A percentile compares a stretch with the other conserved stretches of the same genome.
phyloP scores from a whole-genome alignment of 1,139 yeast species.

The Sugiyamaella japonica region DNA sequence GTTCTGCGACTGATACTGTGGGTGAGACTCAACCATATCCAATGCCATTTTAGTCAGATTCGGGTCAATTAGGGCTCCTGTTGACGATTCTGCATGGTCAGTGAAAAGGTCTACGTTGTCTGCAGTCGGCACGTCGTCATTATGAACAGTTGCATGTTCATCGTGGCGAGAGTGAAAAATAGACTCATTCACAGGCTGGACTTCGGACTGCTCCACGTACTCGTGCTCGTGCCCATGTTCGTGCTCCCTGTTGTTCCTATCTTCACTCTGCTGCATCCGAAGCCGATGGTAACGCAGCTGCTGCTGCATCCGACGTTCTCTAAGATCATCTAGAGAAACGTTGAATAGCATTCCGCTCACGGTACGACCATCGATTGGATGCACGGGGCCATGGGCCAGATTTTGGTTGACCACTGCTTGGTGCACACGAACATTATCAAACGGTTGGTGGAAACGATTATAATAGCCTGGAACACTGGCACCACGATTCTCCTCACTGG shows the following conservation, averaged over 20 bases:
- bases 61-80: conserved; percentile 1
- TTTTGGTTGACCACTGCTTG: neutral
- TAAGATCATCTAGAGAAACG: too few species aligned
- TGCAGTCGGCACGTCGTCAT: conserved; percentile 26
- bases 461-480: neutral
- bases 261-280: neutral
- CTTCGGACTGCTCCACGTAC: neutral
- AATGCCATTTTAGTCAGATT: conserved; percentile 38
- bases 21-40: conserved; percentile 26
- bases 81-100: conserved; percentile 4
- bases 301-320: neutral
- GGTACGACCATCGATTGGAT: too few species aligned
- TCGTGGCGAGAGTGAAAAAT: neutral
- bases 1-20: neutral
- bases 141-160: neutral
- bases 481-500: neutral
- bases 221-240: conserved; percentile 16
- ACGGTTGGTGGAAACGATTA: neutral
- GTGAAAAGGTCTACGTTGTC: conserved; percentile 11
- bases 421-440: neutral
- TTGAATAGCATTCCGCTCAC: too few species aligned
- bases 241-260: neutral
- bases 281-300: neutral
- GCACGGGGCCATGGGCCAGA: too few species aligned
- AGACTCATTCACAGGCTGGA: too few species aligned